Evolutionary conservation across 1,139 yeast species (phyloP).

Genomic region (Debaryomyces psychrophilus): DNA sequence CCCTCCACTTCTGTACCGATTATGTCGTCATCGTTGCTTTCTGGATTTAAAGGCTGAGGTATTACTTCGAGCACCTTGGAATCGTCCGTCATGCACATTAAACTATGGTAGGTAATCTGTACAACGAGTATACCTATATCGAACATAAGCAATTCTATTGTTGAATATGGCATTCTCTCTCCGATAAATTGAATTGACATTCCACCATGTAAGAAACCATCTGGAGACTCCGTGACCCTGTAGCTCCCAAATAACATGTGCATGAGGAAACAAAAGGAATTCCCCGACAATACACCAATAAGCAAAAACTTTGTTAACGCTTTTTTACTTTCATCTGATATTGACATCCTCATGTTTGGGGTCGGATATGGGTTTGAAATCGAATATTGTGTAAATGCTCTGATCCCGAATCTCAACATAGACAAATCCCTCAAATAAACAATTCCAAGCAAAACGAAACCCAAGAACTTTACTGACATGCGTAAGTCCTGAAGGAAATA

Average conservation of each 20-base stretch:
- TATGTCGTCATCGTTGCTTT: constrained; percentile 14
- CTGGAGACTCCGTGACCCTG: constrained; percentile 18
- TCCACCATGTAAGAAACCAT: constrained; percentile 37
- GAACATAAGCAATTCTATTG: constrained; percentile 29
- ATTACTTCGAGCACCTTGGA: constrained; percentile 29
- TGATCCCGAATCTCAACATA: constrained; percentile 27
- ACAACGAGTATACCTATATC: constrained; percentile 31
- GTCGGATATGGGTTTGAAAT: constrained; percentile 33
- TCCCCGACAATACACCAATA: constrained; percentile 27
- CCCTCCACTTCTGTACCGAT: constrained; percentile 24
- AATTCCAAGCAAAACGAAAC: constrained; percentile 33
- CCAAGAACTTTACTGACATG: constrained; percentile 31
- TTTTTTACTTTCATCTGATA: constrained; percentile 32
- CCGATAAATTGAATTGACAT: constrained; percentile 46
- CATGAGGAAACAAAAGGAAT: constrained; percentile 26
- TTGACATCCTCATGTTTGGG: constrained; percentile 16
- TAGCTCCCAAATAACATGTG: constrained; percentile 38
- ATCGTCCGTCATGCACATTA: constrained; percentile 38
- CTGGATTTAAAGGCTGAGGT: not conserved
- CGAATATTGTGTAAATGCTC: constrained; percentile 34
- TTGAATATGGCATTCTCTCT: constrained; percentile 34
- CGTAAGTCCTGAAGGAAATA: constrained; percentile 40
- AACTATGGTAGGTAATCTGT: constrained; percentile 36
- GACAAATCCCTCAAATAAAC: constrained; percentile 44
- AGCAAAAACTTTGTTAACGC: constrained; percentile 34